Conservation (phyloP, 495 filamentous ascomycete species). For the Penicillium turbatum region DNA sequence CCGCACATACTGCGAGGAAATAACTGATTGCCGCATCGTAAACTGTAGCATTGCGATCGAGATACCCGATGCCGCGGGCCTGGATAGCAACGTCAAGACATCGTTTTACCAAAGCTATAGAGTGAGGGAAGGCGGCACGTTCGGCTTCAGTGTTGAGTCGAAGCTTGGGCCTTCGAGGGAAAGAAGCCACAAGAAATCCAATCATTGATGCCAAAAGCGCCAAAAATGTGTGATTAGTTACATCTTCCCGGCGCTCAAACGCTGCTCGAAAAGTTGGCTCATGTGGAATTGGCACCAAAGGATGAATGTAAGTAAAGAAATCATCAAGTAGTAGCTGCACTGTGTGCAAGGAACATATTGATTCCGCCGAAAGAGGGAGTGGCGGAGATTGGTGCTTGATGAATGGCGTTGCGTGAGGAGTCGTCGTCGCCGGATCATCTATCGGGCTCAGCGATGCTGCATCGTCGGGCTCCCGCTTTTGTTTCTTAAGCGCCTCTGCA, state of each 20-base stretch:
- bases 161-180: slow-evolving; percentile 68
- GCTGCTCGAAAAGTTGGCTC: slow-evolving; percentile 77
- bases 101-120: slow-evolving; percentile 64
- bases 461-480: slow-evolving; percentile 47
- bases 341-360: slow-evolving; percentile 66
- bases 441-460: slow-evolving; percentile 25
- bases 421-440: slow-evolving; percentile 20
- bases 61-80: slow-evolving; percentile 65
- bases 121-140: slow-evolving; percentile 51
- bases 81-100: slow-evolving; percentile 70
- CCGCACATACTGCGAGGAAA: slow-evolving; percentile 66
- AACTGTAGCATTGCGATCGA: slow-evolving; percentile 61
- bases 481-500: slow-evolving; percentile 74
- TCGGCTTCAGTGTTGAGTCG: slow-evolving; percentile 61
- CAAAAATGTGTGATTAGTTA: slow-evolving; percentile 62
- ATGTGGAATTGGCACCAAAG: slow-evolving; percentile 79
- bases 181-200: slow-evolving; percentile 69
- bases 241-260: slow-evolving; percentile 65
- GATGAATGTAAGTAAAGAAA: slow-evolving; percentile 87
- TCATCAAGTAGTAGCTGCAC: slow-evolving; percentile 72
- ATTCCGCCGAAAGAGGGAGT: slow-evolving; percentile 54
- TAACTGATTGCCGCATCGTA: slow-evolving; percentile 87
- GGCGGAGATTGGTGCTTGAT: slow-evolving; percentile 22
- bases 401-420: slow-evolving; percentile 20
- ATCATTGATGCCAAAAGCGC: slow-evolving; percentile 81